Conservation (phyloP, 2,329 filamentous ascomycete genomes). For the Pestalotiopsis sp. region DNA sequence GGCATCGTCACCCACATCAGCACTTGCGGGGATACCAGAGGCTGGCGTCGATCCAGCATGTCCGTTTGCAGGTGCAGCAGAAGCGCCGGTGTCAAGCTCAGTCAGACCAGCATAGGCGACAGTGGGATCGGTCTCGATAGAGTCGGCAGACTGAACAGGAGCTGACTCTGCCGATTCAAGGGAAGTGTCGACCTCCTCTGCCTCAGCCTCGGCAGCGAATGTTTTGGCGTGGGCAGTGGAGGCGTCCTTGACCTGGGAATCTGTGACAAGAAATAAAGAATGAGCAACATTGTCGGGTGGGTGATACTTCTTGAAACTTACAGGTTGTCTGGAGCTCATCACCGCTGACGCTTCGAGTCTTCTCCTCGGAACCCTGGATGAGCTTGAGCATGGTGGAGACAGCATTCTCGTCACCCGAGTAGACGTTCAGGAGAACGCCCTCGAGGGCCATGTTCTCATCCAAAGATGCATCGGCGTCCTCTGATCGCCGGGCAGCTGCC, state of each 20-base stretch:
- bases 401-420: constrained; percentile 74
- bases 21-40: constrained; percentile 47
- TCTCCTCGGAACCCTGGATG: constrained; percentile 70
- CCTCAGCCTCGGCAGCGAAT: constrained; percentile 15
- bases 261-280: constrained; percentile 37
- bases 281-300: constrained; percentile 11
- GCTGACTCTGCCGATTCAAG: constrained; percentile 34
- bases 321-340: constrained; percentile 71
- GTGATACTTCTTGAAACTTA: constrained; percentile 44
- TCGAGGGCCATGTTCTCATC: constrained; percentile 83
- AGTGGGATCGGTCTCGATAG: constrained; percentile 63
- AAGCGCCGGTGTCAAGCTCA: constrained; percentile 59
- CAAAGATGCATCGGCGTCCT: constrained; percentile 63
- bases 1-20: constrained; percentile 51
- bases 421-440: constrained; percentile 76
- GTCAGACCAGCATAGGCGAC: constrained; percentile 67
- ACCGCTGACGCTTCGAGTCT: constrained; percentile 65
- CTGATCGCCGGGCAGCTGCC: constrained; percentile 73
- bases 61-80: constrained; percentile 42
- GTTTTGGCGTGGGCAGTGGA: constrained; percentile 51
- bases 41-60: constrained; percentile 38
- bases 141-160: constrained; percentile 24
- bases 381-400: constrained; percentile 77
- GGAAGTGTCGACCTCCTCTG: constrained; percentile 37
- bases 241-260: constrained; percentile 59